Conservation (phyloP, 768 basidiomycete genomes). For the Agaricus subrufescens region DNA sequence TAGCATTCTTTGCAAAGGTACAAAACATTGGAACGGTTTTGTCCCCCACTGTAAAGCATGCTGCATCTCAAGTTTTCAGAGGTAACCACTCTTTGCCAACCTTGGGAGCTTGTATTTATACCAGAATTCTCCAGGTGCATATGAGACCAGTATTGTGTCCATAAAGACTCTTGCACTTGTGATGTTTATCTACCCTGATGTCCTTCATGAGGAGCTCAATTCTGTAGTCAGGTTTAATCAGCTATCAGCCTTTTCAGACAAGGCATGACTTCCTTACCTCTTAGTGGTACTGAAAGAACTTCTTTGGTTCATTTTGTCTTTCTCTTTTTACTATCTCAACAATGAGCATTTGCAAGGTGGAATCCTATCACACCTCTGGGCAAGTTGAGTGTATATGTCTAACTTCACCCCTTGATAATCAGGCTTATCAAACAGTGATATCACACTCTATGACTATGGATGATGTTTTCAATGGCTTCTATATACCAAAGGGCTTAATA, state of each 20-base stretch:
- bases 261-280: constrained; percentile 14
- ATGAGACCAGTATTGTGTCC: background rate
- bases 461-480: constrained; percentile 7
- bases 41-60: no score
- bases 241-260: constrained; percentile 19
- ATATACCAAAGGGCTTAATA: constrained; percentile 10
- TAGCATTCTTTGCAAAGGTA: no score
- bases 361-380: background rate
- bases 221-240: constrained; percentile 12
- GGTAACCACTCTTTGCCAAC: background rate
- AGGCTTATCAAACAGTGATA: background rate
- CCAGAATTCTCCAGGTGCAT: background rate
- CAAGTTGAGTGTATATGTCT: background rate
- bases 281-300: constrained; percentile 17
- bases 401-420: background rate
- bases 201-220: constrained; percentile 23
- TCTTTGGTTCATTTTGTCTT: constrained; percentile 12
- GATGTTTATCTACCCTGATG: constrained; percentile 12
- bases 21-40: no score
- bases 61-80: background rate
- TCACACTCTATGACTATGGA: constrained; percentile 4
- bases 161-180: constrained; percentile 9
- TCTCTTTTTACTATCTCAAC: background rate
- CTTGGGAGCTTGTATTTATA: background rate
- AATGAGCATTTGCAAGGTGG: background rate